These are phyloP conservation scores for Andrographis paniculata DNA, from an alignment of 305 asterid genomes.

Conservation along the genomic window DNA sequence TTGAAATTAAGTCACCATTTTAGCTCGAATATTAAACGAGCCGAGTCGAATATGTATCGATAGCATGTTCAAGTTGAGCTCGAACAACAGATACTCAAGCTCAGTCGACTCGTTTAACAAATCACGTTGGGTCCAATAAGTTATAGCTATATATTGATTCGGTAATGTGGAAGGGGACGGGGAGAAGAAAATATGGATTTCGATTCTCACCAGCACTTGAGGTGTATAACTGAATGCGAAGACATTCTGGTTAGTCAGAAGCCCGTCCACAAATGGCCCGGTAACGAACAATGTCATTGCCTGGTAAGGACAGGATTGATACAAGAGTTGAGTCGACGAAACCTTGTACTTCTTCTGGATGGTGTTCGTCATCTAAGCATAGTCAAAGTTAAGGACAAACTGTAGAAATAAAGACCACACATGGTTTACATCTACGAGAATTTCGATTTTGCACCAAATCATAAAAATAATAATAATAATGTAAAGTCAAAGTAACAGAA, in stretches of 20 bases:
- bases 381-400: slow-evolving; percentile 26
- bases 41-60: too few species aligned
- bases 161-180: too few species aligned
- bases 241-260: slow-evolving; percentile 45
- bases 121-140: too few species aligned
- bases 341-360: slow-evolving; percentile 59
- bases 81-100: too few species aligned
- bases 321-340: slow-evolving; percentile 54
- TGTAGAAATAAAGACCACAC: neutral
- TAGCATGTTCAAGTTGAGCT: too few species aligned
- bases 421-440: neutral
- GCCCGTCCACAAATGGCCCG: slow-evolving; percentile 55
- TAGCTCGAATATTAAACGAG: too few species aligned
- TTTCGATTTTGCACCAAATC: neutral
- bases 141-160: too few species aligned
- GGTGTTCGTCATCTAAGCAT: slow-evolving; percentile 50
- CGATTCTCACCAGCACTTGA: slow-evolving; percentile 53
- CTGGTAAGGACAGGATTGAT: slow-evolving; percentile 52
- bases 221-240: slow-evolving; percentile 54
- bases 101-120: too few species aligned
- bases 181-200: too few species aligned
- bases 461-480: neutral
- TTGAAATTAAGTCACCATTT: too few species aligned
- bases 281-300: slow-evolving; percentile 35
- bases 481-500: too few species aligned